A percentile compares a stretch with the other conserved stretches of the same genome.
Evolutionary conservation across 257 asterid species (phyloP).

Genomic region (Solanum piurae): DNA sequence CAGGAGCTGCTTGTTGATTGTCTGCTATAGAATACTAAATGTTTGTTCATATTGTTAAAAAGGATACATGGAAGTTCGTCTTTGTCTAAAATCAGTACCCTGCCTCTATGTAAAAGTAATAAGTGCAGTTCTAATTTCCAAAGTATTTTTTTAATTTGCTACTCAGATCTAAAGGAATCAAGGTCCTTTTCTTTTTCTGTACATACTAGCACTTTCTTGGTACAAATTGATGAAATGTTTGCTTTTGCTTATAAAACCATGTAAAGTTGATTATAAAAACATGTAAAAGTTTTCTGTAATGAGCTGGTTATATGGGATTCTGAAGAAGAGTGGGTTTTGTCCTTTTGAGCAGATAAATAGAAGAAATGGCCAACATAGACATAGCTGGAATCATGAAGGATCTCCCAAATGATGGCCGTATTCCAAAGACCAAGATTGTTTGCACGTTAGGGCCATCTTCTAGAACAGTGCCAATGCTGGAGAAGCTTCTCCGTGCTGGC

Average conservation of each 20-base stretch:
- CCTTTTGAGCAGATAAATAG: neutral
- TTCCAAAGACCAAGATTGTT: conserved; percentile 78
- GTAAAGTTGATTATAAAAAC: neutral
- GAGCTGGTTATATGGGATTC: neutral
- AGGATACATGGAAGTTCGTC: neutral
- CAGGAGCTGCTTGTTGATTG: neutral
- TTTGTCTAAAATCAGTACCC: neutral
- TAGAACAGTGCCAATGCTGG: conserved; percentile 59
- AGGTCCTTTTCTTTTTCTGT: neutral
- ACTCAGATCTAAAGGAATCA: neutral
- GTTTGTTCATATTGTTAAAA: neutral
- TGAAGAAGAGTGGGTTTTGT: neutral
- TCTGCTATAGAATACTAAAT: neutral
- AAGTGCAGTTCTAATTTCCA: neutral
- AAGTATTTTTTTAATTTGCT: neutral
- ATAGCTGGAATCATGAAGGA: conserved; percentile 55
- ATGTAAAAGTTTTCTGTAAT: too few relatives aligned
- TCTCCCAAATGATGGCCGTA: conserved; percentile 30
- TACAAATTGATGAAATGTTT: neutral
- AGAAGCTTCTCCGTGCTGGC: conserved; percentile 78
- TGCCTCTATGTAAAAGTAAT: neutral
- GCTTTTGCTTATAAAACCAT: neutral
- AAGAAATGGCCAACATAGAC: conserved; percentile 50
- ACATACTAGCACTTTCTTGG: neutral
- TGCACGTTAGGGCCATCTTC: conserved; percentile 89